Percentiles rank a stretch among this genome's conserved stretches.
These are phyloP conservation scores for Kazachstania martiniae DNA, from an alignment of 805 yeast genomes.

Conservation along the genomic window DNA sequence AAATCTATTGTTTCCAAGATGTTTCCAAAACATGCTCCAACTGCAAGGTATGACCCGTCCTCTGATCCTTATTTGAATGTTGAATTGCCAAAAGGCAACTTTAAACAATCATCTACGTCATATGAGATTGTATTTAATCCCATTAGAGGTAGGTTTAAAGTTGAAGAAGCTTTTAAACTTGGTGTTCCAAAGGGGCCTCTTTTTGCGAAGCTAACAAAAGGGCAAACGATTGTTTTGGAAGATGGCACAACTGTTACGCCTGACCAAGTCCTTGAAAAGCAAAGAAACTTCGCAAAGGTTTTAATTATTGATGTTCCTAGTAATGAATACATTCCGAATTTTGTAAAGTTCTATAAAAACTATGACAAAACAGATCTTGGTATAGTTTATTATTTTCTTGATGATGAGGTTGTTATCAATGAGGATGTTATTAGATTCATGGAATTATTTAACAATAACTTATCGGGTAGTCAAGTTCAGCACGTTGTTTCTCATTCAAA, in stretches of 20 bases:
- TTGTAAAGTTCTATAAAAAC: conserved; percentile 20
- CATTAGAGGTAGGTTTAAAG: conserved; percentile 66
- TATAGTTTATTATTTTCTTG: conserved; percentile 69
- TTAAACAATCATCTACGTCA: conserved; percentile 36
- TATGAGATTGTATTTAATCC: conserved; percentile 61
- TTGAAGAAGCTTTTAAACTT: conserved; percentile 50
- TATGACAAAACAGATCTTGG: conserved; percentile 25
- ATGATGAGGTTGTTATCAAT: conserved; percentile 40
- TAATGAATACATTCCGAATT: conserved; percentile 31
- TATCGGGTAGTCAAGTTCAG: conserved; percentile 28
- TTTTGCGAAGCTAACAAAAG: conserved; percentile 50
- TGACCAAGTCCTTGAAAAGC: conserved; percentile 59
- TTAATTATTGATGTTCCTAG: conserved; percentile 68
- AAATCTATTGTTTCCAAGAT: conserved; percentile 34
- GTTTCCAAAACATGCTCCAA: conserved; percentile 44
- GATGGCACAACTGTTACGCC: conserved; percentile 53
- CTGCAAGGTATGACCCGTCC: conserved; percentile 28
- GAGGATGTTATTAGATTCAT: conserved; percentile 40
- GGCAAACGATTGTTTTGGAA: conserved; percentile 43
- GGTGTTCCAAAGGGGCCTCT: conserved; percentile 59
- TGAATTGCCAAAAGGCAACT: conserved; percentile 25
- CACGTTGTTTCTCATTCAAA: conserved; percentile 70
- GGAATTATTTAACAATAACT: conserved; percentile 34
- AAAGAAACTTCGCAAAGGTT: conserved; percentile 46
- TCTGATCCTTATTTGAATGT: conserved; percentile 29